Evolutionary conservation across 208 protist genomes (phyloP).

Genomic region (Crithidia brevicula): DNA sequence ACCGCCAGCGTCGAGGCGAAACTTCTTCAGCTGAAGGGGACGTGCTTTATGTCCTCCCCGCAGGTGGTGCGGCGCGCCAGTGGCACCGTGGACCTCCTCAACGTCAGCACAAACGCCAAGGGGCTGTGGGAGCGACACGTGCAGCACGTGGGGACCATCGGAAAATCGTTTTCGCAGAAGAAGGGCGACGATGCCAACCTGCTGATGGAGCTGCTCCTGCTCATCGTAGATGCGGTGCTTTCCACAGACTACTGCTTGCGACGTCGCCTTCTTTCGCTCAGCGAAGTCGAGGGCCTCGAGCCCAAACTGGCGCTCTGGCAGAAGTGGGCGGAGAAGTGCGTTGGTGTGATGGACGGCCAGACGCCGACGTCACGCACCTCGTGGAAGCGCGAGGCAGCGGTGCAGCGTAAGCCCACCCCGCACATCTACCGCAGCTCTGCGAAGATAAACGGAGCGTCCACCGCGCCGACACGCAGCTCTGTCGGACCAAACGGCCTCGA

Average conservation of each 20-base stretch:
- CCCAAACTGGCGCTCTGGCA: slow-evolving; percentile 35
- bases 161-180: slow-evolving; percentile 15
- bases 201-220: slow-evolving; percentile 32
- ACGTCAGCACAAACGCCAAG: slow-evolving; percentile 45
- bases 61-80: slow-evolving; percentile 39
- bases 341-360: slow-evolving; percentile 19
- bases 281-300: slow-evolving; percentile 38
- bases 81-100: slow-evolving; percentile 41
- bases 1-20: slow-evolving; percentile 4
- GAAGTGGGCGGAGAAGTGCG: slow-evolving; percentile 37
- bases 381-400: slow-evolving; percentile 39
- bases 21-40: slow-evolving; percentile 40
- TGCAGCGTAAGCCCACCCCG: slow-evolving; percentile 47
- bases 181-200: slow-evolving; percentile 20
- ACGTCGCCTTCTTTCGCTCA: slow-evolving; percentile 24
- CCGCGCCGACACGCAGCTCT: neutral
- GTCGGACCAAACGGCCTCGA: neutral
- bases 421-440: slow-evolving; percentile 26
- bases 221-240: slow-evolving; percentile 58
- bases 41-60: slow-evolving; percentile 49
- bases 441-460: neutral
- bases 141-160: slow-evolving; percentile 15
- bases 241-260: slow-evolving; percentile 50
- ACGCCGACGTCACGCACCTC: slow-evolving; percentile 10
- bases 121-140: slow-evolving; percentile 37